Evolutionary conservation across 306 rosid genomes (phyloP), one percentile per base, ranked within the genome.

Genomic region (Glycine soja): DNA sequence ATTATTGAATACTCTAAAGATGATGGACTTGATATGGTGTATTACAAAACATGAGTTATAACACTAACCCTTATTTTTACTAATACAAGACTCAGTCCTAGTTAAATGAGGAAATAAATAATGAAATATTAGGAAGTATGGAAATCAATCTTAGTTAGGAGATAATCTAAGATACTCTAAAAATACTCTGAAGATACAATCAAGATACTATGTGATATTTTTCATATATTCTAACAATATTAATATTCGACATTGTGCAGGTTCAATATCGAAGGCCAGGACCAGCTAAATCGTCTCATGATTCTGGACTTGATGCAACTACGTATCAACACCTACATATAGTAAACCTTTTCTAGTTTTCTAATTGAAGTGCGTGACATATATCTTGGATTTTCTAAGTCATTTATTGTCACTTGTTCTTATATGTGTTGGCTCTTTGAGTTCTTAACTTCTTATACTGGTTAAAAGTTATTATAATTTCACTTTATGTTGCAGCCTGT

Each of bases 221-320:
- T 73, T 72, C 68, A 24, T 57, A 57, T 53, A 65, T 64, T 73
- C 70, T 72, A 63, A 52, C 58, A n/a, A n/a, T 81, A 38, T 7
- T 13, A 69, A 62, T 70, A 54, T 78, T 70, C 30, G 45, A 47
- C 74, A 69, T 79, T 58, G 57, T 81, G 74, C 88, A 96, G 99
- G 92, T 96, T 84, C 91, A 92, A 65, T 96, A 96, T 86, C 99
- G 98, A 77, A 93, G 97, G 79, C 99, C 99, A 73, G 99, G 98
- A 72, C 90, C 89, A 14, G 89, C 95, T 74, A 91, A 79, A 62
- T 85, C 92, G 72, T 89, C 91, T 68, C 85, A 58, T 70, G 91
- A 90, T 82, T 95, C 89, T 75, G 85, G 74, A 70, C 76, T 51
- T 67, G 86, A 87, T 80, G 57, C 97, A 77, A 72, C 85, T 75